phyloP scores from a whole-genome alignment of 169 alveolate species.

The Perkinsus marinus region DNA sequence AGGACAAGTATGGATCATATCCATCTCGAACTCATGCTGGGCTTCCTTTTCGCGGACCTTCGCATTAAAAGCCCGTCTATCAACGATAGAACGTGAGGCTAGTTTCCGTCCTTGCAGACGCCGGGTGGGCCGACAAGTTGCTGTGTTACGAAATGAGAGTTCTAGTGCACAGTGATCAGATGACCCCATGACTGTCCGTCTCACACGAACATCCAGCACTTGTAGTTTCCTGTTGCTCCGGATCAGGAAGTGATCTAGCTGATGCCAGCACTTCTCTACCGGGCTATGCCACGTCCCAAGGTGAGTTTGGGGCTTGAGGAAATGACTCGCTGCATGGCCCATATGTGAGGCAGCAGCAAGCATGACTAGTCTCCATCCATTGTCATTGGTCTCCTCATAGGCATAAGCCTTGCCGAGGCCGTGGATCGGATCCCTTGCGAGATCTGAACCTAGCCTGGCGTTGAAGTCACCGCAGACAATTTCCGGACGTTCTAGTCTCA shows the following conservation, averaged over 20 bases:
- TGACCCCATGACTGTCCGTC: not conserved
- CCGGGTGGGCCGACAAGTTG: not conserved
- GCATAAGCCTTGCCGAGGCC: no score
- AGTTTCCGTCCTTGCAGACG: not conserved
- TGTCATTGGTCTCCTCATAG: no score
- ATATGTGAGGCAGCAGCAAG: not conserved
- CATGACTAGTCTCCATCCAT: not conserved
- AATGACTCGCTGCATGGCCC: not conserved
- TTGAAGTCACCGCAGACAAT: no score
- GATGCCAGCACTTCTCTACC: not conserved
- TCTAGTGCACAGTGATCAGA: not conserved
- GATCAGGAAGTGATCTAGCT: not conserved
- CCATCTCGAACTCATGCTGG: not conserved
- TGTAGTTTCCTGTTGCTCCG: not conserved
- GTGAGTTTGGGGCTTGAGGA: not conserved
- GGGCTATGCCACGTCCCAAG: not conserved
- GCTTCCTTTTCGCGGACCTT: not conserved
- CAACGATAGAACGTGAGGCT: not conserved
- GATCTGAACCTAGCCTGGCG: no score
- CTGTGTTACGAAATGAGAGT: not conserved
- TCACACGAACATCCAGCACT: not conserved
- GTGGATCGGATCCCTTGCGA: no score
- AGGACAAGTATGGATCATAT: not conserved
- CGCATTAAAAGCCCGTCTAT: not conserved
- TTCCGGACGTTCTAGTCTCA: no score